phyloP scores from a whole-genome alignment of 768 basidiomycete genomes.

The Daedalea quercina region DNA sequence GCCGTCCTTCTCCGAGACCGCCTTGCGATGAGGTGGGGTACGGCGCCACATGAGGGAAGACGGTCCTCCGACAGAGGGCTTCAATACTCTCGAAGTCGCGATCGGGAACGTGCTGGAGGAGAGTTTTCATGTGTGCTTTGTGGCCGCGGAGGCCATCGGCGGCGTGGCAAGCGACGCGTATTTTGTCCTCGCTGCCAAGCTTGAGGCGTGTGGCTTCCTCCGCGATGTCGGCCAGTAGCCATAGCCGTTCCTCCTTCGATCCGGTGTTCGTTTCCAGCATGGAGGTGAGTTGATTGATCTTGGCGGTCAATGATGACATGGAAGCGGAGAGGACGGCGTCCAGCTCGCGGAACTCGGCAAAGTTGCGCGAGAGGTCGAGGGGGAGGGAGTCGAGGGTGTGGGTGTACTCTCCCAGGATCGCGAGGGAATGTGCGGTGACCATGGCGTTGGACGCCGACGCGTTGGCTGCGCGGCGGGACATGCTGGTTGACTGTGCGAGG shows the following conservation, averaged over 20 bases:
- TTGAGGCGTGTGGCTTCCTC: conserved; percentile 90
- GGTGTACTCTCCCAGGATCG: conserved; percentile 75
- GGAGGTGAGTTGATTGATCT: conserved; percentile 66
- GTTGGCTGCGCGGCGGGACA: conserved; percentile 2
- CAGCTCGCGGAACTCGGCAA: conserved; percentile 95
- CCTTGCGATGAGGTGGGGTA: conserved; percentile 58
- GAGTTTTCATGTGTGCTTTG: conserved; percentile 49
- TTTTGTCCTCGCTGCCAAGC: conserved; percentile 96
- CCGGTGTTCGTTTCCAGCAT: conserved; percentile 64
- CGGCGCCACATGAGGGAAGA: conserved; percentile 70
- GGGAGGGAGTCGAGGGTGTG: conserved; percentile 93
- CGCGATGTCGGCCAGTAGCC: conserved; percentile 86
- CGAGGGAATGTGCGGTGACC: conserved; percentile 51
- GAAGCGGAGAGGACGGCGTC: conserved; percentile 94
- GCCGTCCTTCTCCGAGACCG: conserved; percentile 49
- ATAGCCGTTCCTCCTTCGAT: conserved; percentile 68
- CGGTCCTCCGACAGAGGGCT: conserved; percentile 53
- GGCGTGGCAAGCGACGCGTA: conserved; percentile 86
- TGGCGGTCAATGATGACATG: conserved; percentile 72
- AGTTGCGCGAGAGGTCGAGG: conserved; percentile 87
- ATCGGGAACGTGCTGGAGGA: conserved; percentile 57
- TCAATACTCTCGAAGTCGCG: conserved; percentile 39
- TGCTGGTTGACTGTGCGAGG: not conserved
- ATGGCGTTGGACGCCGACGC: conserved; percentile 13
- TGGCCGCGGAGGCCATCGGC: conserved; percentile 80